Conservation (phyloP, 2,329 filamentous ascomycete species). For the Septoria petroselini region DNA sequence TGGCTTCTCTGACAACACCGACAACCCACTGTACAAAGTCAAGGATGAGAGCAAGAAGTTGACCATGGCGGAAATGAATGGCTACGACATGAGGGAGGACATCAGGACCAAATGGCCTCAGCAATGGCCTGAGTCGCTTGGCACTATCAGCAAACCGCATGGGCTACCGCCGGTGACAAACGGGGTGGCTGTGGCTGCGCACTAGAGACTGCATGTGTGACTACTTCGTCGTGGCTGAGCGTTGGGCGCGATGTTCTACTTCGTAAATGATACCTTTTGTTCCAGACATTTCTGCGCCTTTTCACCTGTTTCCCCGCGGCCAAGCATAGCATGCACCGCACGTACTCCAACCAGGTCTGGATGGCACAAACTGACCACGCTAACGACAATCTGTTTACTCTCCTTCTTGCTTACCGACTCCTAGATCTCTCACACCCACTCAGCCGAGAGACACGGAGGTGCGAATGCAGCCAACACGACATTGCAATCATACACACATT, state of each 20-base stretch:
- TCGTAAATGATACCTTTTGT: background rate
- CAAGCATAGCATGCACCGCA: no score
- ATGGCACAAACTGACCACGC: no score
- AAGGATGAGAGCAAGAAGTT: constrained; percentile 60
- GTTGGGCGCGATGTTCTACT: constrained; percentile 1
- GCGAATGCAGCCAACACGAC: no score
- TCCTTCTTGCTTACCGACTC: no score
- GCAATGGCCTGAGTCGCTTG: constrained; percentile 16
- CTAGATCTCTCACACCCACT: no score
- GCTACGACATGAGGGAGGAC: constrained; percentile 43
- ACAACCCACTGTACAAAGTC: constrained; percentile 58
- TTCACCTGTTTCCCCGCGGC: no score
- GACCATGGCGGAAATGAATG: constrained; percentile 69
- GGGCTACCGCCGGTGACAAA: constrained; percentile 4
- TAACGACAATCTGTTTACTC: no score
- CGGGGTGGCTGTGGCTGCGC: constrained; percentile 11
- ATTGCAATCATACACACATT: no score
- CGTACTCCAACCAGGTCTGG: no score
- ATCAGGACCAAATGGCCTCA: constrained; percentile 26
- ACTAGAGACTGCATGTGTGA: background rate
- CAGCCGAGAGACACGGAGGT: no score
- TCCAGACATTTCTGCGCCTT: background rate
- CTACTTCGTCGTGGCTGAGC: constrained; percentile 4
- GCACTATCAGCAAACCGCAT: constrained; percentile 10
- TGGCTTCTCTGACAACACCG: constrained; percentile 61